phyloP scores from a whole-genome alignment of 2,329 filamentous ascomycete genomes.

The Fusarium humuli region DNA sequence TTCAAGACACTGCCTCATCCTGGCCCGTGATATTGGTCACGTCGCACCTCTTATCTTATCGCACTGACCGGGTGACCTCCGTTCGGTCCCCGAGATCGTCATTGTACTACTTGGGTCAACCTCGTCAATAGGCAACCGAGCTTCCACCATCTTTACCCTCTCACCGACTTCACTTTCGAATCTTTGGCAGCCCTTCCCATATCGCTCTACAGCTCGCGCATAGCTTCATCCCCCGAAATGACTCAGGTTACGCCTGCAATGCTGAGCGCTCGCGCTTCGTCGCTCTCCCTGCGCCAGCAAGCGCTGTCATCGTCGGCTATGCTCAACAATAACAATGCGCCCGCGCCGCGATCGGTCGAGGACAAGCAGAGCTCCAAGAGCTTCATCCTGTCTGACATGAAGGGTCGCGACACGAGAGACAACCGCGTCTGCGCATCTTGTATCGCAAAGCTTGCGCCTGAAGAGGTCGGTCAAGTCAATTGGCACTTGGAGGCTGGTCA shows the following conservation, averaged over 20 bases:
- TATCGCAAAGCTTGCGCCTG: constrained; percentile 50
- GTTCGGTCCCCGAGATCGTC: constrained; percentile 31
- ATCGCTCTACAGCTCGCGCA: constrained; percentile 14
- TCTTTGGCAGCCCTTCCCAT: background rate
- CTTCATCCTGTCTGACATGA: constrained; percentile 62
- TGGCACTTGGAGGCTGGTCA: constrained; percentile 45
- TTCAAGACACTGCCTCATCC: constrained; percentile 1
- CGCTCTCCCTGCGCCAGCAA: constrained; percentile 59
- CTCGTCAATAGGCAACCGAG: constrained; percentile 17
- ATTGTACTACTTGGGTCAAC: constrained; percentile 22
- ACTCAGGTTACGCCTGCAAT: constrained; percentile 59
- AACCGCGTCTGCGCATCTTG: constrained; percentile 55
- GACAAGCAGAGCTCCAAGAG: constrained; percentile 48
- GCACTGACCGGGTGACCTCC: constrained; percentile 36
- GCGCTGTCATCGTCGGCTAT: constrained; percentile 47
- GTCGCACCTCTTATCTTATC: constrained; percentile 35
- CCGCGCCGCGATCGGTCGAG: constrained; percentile 40
- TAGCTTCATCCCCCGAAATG: constrained; percentile 50
- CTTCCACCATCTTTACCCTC: constrained; percentile 3
- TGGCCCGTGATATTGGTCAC: constrained; percentile 15
- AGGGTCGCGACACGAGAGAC: constrained; percentile 50
- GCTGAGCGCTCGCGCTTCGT: constrained; percentile 58
- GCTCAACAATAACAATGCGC: constrained; percentile 44
- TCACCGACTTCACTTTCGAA: constrained; percentile 2
- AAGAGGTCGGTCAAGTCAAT: constrained; percentile 49